Conservation (phyloP, 352 stramenopile species). For the Phytophthora pistaciae region DNA sequence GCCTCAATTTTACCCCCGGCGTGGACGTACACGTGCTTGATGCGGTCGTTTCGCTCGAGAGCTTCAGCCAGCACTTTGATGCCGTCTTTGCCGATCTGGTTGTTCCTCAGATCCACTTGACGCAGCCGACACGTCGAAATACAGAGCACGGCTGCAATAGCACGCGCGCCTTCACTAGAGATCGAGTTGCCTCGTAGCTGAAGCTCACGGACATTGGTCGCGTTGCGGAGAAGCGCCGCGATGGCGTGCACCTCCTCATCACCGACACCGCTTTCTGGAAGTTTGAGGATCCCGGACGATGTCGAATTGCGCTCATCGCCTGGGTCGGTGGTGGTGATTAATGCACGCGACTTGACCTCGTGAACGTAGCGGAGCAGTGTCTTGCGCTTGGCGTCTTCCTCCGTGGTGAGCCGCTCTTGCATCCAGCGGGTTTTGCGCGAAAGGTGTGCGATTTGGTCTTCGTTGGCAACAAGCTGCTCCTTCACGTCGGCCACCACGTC, state of each 20-base stretch:
- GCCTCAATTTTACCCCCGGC: conserved; percentile 96
- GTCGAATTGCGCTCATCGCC: conserved; percentile 12
- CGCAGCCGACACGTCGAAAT: conserved; percentile 78
- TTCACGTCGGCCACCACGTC: conserved; percentile 66
- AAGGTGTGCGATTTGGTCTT: conserved; percentile 89
- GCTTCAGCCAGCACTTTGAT: conserved; percentile 95
- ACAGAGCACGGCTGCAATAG: conserved; percentile 93
- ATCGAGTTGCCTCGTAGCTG: conserved; percentile 94
- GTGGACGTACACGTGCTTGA: conserved; percentile 97
- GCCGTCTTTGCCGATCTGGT: conserved; percentile 92
- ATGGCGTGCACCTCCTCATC: conserved; percentile 98
- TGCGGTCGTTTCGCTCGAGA: conserved; percentile 92
- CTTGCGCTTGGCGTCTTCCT: conserved; percentile 97
- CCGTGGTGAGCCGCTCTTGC: conserved; percentile 86
- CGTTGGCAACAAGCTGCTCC: conserved; percentile 59
- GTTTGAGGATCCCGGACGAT: conserved; percentile 56
- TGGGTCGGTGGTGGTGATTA: conserved; percentile 19
- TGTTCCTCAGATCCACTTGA: conserved; percentile 92
- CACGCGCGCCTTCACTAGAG: conserved; percentile 92
- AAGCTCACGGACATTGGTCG: conserved; percentile 93
- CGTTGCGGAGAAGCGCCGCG: conserved; percentile 92
- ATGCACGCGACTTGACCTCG: conserved; percentile 89
- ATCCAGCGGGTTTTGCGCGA: conserved; percentile 74
- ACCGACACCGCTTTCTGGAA: conserved; percentile 91
- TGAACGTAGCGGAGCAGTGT: conserved; percentile 96